Percentiles rank a stretch among this genome's conserved stretches.
phyloP scores from a whole-genome alignment of 495 filamentous ascomycete species.

The Glutinoglossum americanum region DNA sequence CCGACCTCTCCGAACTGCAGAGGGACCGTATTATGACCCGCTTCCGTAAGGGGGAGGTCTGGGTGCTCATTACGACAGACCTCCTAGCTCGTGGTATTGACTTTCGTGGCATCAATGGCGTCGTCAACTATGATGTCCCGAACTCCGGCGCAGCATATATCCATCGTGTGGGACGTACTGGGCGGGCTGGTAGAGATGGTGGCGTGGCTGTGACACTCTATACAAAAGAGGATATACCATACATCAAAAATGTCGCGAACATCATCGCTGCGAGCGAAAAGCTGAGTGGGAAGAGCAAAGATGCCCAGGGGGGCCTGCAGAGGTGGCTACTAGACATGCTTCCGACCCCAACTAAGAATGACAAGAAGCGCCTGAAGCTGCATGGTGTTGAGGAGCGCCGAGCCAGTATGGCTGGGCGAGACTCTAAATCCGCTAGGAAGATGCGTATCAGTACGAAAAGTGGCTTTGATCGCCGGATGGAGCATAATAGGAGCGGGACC shows the following conservation, averaged over 20 bases:
- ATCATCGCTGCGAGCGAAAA: constrained; percentile 72
- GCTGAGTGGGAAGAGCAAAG: constrained; percentile 14
- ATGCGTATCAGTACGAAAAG: constrained; percentile 75
- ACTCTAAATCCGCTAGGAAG: constrained; percentile 20
- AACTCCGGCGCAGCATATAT: constrained; percentile 74
- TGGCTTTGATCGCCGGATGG: constrained; percentile 58
- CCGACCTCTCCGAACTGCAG: constrained; percentile 53
- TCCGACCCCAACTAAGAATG: constrained; percentile 60
- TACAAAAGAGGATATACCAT: constrained; percentile 80
- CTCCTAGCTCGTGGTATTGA: constrained; percentile 78
- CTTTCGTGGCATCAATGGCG: constrained; percentile 77
- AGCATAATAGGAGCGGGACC: constrained; percentile 49
- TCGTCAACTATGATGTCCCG: constrained; percentile 93
- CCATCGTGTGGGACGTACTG: constrained; percentile 82
- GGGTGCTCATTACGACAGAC: constrained; percentile 91
- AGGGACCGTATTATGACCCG: constrained; percentile 65
- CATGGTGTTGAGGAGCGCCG: constrained; percentile 62
- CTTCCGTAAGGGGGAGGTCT: constrained; percentile 82
- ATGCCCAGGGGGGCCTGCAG: constrained; percentile 31
- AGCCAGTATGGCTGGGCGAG: constrained; percentile 19
- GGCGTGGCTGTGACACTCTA: constrained; percentile 89
- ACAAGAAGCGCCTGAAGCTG: constrained; percentile 61
- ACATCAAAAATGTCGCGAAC: constrained; percentile 80
- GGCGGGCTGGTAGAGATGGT: constrained; percentile 66
- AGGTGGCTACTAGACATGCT: constrained; percentile 81